phyloP scores from a whole-genome alignment of 495 filamentous ascomycete genomes.

The Sordaria brevicollis region DNA sequence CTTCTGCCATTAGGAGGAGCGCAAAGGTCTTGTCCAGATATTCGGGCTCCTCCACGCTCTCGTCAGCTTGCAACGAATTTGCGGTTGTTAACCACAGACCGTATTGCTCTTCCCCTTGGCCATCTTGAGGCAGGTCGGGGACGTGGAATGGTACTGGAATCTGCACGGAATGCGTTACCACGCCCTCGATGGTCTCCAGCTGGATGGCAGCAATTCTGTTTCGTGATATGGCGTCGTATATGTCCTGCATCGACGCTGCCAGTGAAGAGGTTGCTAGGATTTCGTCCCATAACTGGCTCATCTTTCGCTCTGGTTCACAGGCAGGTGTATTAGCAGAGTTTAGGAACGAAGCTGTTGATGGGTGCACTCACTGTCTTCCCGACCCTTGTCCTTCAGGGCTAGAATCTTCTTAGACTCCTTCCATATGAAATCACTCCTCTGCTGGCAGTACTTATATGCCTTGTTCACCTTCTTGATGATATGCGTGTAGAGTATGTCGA shows the following conservation, averaged over 20 bases:
- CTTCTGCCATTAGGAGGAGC: conserved; percentile 72
- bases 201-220: conserved; percentile 63
- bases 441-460: conserved; percentile 83
- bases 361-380: conserved; percentile 52
- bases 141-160: conserved; percentile 74
- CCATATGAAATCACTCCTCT: conserved; percentile 78
- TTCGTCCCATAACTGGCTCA: conserved; percentile 52
- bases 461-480: conserved; percentile 84
- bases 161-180: conserved; percentile 65
- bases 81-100: conserved; percentile 82
- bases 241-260: conserved; percentile 68
- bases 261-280: conserved; percentile 69
- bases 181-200: conserved; percentile 35
- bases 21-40: conserved; percentile 77
- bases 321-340: conserved; percentile 1
- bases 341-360: background rate
- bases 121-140: conserved; percentile 54
- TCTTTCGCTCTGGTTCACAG: conserved; percentile 33
- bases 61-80: conserved; percentile 60
- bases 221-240: conserved; percentile 70
- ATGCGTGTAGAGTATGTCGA: conserved; percentile 74
- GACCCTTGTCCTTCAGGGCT: conserved; percentile 64
- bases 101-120: conserved; percentile 49
- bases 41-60: conserved; percentile 45
- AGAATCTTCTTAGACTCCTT: conserved; percentile 72